Evolutionary conservation across 2,329 filamentous ascomycete genomes (phyloP).

Genomic region (Xylariales sp.): DNA sequence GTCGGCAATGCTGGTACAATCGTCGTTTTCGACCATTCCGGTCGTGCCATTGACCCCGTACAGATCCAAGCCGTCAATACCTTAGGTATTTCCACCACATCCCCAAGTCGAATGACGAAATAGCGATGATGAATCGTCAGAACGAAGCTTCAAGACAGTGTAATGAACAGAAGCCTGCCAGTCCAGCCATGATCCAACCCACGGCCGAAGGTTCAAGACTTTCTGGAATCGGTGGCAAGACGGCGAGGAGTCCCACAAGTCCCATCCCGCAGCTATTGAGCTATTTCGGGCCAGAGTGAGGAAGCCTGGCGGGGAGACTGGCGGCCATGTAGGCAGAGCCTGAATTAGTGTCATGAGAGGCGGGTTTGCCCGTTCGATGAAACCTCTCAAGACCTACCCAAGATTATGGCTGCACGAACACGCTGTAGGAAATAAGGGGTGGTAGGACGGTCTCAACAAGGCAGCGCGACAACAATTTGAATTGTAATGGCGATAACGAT

Average conservation of each 20-base stretch:
- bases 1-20: constrained; percentile 22
- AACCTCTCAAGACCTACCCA: too few relatives aligned
- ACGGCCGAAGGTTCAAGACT: constrained; percentile 8
- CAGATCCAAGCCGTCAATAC: constrained; percentile 30
- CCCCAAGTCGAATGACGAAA: not conserved
- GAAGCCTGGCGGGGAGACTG: not conserved
- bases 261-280: not conserved
- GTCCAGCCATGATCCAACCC: not conserved
- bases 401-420: too few relatives aligned
- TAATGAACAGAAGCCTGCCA: not conserved
- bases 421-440: too few relatives aligned
- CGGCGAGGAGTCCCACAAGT: constrained; percentile 1
- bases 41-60: constrained; percentile 15
- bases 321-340: too few relatives aligned
- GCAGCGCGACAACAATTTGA: too few relatives aligned
- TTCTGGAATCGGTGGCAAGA: constrained; percentile 28
- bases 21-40: constrained; percentile 21
- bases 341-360: too few relatives aligned
- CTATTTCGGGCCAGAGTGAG: not conserved
- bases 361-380: too few relatives aligned
- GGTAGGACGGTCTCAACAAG: too few relatives aligned
- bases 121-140: not conserved
- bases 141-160: not conserved
- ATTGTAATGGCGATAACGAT: too few relatives aligned
- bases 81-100: constrained; percentile 19